Conservation (phyloP, 225 moss, liverwort and hornwort genomes). For the Pleurozium schreberi region DNA sequence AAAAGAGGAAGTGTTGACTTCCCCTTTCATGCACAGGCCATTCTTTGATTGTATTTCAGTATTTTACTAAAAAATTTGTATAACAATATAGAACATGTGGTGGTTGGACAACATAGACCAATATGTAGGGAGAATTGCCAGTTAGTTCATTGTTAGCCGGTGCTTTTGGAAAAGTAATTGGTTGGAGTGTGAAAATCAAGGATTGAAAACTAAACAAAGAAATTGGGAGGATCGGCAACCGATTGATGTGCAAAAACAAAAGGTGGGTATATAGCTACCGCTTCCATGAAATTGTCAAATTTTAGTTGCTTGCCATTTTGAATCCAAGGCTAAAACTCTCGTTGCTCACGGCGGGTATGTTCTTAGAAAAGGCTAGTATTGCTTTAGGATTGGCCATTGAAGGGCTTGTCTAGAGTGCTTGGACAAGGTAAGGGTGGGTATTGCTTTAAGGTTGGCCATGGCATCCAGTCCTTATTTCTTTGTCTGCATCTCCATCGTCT, state of each 20-base stretch:
- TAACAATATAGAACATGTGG: accelerated
- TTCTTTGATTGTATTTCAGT: not conserved
- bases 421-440: too few species aligned
- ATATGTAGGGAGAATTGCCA: accelerated
- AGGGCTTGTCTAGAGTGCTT: too few species aligned
- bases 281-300: not conserved
- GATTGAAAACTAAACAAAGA: not conserved
- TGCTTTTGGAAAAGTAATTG: too few species aligned
- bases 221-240: accelerated
- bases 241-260: not conserved
- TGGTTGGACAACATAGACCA: not conserved
- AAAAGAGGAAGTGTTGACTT: not conserved
- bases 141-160: too few species aligned
- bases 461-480: accelerated
- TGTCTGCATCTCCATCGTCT: too few species aligned
- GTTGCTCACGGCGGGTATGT: accelerated
- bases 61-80: not conserved
- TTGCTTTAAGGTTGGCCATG: not conserved
- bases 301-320: not conserved
- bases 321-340: not conserved
- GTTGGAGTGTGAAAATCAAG: not conserved
- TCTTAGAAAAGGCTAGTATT: accelerated
- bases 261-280: accelerated
- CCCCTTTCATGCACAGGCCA: accelerated
- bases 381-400: too few species aligned